Evolutionary conservation across 148 eudicot genomes (phyloP).

Genomic region (Fagopyrum homotropicum): DNA sequence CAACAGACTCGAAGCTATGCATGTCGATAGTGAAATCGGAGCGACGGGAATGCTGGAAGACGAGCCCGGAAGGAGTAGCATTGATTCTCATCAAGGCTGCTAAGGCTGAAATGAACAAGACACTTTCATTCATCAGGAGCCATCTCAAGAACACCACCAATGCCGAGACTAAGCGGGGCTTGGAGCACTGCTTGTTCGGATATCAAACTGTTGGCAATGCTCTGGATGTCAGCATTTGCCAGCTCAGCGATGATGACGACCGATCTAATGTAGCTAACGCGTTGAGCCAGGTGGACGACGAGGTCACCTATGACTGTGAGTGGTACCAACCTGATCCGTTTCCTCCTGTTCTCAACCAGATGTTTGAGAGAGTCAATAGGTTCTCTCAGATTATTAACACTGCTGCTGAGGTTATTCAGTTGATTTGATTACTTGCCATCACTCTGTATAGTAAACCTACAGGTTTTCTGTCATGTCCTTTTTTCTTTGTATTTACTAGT

Average conservation of each 20-base stretch:
- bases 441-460: not conserved
- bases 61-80: not conserved
- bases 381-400: not conserved
- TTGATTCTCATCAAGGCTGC: constrained; percentile 1
- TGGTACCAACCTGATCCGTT: constrained; percentile 6
- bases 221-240: not conserved
- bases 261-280: not conserved
- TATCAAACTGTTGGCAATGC: not conserved
- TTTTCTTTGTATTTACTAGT: too few relatives aligned
- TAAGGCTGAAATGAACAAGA: not conserved
- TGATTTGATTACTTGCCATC: not conserved
- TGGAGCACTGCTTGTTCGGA: constrained; percentile 4
- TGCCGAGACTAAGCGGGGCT: not conserved
- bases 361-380: constrained; percentile 8
- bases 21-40: not conserved
- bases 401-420: not conserved
- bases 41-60: not conserved
- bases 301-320: constrained; percentile 9
- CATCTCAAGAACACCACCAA: not conserved
- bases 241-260: not conserved
- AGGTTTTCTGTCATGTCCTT: not conserved
- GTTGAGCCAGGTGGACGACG: not conserved
- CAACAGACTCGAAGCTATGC: not conserved
- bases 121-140: not conserved
- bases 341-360: not conserved